Evolutionary conservation across 106 monocot species (phyloP), one percentile per base, ranked within the genome.

Genomic region (Phalaenopsis aphrodite): DNA sequence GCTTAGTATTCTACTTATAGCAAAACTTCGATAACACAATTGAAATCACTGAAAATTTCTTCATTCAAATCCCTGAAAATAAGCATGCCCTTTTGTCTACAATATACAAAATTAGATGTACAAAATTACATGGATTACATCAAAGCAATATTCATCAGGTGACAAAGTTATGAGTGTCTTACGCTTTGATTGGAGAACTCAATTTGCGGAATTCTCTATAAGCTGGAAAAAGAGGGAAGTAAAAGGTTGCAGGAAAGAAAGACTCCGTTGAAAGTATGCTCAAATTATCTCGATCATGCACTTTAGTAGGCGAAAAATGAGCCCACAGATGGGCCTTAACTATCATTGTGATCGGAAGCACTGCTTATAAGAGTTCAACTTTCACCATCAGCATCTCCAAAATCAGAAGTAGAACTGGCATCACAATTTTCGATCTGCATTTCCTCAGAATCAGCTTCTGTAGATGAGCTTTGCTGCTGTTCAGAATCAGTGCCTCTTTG

Each of bases 361-460:
- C 24, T 30, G 52, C 24, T 76, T n/a, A 8, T 55, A 19, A 30
- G n/a, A 58, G 23, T 83, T 46, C 52, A 77, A 72, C 16, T 86
- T 83, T 23, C 65, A 3, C 64, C 81, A 55, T 81, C 46, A 10
- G 85, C 82, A 21, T 85, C 84, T 0, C 76, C 88, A 57, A 30
- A 69, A 36, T 89, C 93, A 5, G 88, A 93, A 69, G 68, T 69
- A 23, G 84, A 87, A 83, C 82, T 85, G 15, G 68, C 77, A 85
- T 84, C 84, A 72, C 82, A 84, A 58, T 77, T 75, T 43, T 95
- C 93, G 36, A 89, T 84, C 75, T 89, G 85, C 74, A 93, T 8
- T 64, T 65, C 77, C 46, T 94, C 93, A 18, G 78, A 85, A 61
- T 87, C 91, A 78, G 81, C 76, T 74, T 90, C 90, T 5, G 38